Evolutionary conservation across 2,329 filamentous ascomycete species (phyloP).

Genomic region (Xylariaceae sp.): DNA sequence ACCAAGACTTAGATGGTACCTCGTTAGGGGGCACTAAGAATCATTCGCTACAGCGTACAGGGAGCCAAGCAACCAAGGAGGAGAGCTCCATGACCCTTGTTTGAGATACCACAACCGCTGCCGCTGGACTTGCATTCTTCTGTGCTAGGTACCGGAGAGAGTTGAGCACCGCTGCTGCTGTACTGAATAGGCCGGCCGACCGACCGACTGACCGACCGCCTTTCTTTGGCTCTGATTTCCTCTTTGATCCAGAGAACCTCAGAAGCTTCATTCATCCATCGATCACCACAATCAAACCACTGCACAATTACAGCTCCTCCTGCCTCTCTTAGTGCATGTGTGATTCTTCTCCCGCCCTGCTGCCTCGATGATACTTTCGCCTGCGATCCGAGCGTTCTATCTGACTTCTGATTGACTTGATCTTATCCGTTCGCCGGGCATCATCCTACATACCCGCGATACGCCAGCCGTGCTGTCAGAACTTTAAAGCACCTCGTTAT

Average conservation of each 20-base stretch:
- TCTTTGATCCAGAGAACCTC: slow-evolving; percentile 23
- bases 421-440: neutral
- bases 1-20: neutral
- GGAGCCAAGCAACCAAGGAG: too few relatives aligned
- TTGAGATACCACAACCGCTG: too few relatives aligned
- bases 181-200: slow-evolving; percentile 8
- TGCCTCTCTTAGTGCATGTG: neutral
- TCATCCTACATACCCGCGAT: slow-evolving; percentile 5
- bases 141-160: too few relatives aligned
- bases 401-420: slow-evolving; percentile 15
- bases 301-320: neutral
- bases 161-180: too few relatives aligned
- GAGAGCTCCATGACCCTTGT: too few relatives aligned
- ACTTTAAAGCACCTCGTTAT: slow-evolving; percentile 11
- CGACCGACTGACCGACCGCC: slow-evolving; percentile 9
- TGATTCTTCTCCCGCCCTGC: slow-evolving; percentile 7
- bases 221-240: slow-evolving; percentile 9
- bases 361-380: slow-evolving; percentile 17
- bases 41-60: too few relatives aligned
- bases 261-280: slow-evolving; percentile 6
- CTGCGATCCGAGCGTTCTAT: slow-evolving; percentile 25
- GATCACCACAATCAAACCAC: neutral
- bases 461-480: slow-evolving; percentile 20
- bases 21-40: too few relatives aligned
- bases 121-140: too few relatives aligned